phyloP scores from a whole-genome alignment of 192 early-diverging fungal species.

The Podila epicladia region DNA sequence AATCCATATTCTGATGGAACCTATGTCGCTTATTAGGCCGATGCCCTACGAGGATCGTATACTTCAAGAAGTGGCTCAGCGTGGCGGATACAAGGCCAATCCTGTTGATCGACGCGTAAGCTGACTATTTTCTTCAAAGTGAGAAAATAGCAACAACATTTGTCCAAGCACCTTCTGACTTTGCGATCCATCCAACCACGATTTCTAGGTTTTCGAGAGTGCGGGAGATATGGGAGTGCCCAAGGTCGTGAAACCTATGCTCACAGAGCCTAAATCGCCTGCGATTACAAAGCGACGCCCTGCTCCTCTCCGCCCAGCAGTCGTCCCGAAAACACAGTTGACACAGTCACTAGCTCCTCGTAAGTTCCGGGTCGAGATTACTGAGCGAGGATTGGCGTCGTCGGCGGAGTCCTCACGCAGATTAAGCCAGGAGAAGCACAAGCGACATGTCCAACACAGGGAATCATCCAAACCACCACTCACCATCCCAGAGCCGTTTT shows the following conservation, averaged over 20 bases:
- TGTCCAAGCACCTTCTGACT: neutral
- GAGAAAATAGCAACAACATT: neutral
- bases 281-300: conserved; percentile 18
- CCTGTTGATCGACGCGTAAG: conserved; percentile 26
- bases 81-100: conserved; percentile 13
- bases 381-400: conserved; percentile 22
- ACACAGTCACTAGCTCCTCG: neutral
- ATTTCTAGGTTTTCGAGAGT: conserved; percentile 19
- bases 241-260: conserved; percentile 10
- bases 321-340: conserved; percentile 3
- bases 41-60: conserved; percentile 1
- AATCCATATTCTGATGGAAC: neutral
- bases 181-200: neutral
- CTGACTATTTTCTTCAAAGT: neutral
- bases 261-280: conserved; percentile 38
- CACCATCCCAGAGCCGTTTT: conserved; percentile 70
- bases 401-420: conserved; percentile 41
- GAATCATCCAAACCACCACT: conserved; percentile 17
- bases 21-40: neutral
- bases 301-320: conserved; percentile 17
- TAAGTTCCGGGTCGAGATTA: conserved; percentile 5
- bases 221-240: conserved; percentile 20
- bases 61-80: conserved; percentile 10
- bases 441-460: neutral
- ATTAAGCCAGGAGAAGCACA: conserved; percentile 14